phyloP scores from a whole-genome alignment of 2,329 filamentous ascomycete genomes.

The Alternaria gansuensis region DNA sequence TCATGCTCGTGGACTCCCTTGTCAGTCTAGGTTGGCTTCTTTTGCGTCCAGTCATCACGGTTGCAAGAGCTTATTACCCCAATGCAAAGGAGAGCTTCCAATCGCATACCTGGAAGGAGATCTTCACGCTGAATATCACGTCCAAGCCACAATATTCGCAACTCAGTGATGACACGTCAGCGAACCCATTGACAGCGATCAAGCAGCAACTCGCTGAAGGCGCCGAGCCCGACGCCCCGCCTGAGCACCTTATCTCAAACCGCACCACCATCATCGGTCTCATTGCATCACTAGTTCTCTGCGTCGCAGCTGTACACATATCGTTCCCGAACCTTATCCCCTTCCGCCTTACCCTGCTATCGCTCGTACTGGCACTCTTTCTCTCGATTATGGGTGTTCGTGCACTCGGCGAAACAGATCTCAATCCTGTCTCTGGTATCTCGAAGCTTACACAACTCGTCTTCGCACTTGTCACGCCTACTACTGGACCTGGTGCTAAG shows the following conservation, averaged over 20 bases:
- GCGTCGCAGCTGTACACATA: conserved; percentile 80
- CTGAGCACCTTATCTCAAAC: conserved; percentile 79
- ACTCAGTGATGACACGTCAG: conserved; percentile 37
- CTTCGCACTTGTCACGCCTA: conserved; percentile 87
- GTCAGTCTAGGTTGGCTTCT: conserved; percentile 85
- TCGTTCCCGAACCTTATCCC: conserved; percentile 87
- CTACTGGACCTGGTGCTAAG: conserved; percentile 62
- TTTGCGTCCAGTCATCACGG: conserved; percentile 67
- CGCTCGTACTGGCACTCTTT: conserved; percentile 77
- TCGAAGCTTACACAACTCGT: conserved; percentile 95
- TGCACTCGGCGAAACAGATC: conserved; percentile 80
- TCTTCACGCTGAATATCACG: conserved; percentile 45
- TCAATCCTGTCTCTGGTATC: conserved; percentile 96
- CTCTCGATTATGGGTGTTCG: conserved; percentile 71
- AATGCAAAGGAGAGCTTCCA: conserved; percentile 39
- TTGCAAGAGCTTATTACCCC: conserved; percentile 54
- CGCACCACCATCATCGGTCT: conserved; percentile 78
- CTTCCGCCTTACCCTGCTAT: conserved; percentile 81
- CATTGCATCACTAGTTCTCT: conserved; percentile 77
- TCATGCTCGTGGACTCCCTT: conserved; percentile 94
- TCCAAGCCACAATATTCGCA: conserved; percentile 53
- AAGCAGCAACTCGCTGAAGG: conserved; percentile 45
- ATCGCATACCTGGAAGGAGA: conserved; percentile 50
- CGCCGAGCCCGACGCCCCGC: conserved; percentile 77
- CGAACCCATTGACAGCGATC: conserved; percentile 38